Evolutionary conservation across 2,329 filamentous ascomycete genomes (phyloP), one percentile per base, ranked within the genome.

Genomic region (Scedosporium minutisporum): DNA sequence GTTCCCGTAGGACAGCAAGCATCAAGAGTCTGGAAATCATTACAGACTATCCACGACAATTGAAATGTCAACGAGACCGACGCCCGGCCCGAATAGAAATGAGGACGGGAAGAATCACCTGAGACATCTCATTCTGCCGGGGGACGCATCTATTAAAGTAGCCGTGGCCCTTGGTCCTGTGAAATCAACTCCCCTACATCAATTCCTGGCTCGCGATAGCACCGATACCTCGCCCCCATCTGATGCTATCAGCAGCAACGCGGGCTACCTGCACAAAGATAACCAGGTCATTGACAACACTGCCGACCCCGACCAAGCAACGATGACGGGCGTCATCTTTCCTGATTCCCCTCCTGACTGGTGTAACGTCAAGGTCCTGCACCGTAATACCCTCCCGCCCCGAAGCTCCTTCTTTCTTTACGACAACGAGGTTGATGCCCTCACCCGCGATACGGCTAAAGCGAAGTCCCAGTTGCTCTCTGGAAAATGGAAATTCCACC

Each of bases 301-400:
- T 14, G 4, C 23, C 21, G 23, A 18, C 21, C 46, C 46, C 46
- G 21, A 41, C 55, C 33, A 7, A 27, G 10, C 25, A 3, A 41
- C 27, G 46, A 61, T 33, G 23, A 27, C 48, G 18, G 48, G 29
- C 29, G 21, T 10, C 12, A n/a, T 21, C 27, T 66, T 65, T 46
- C 67, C 66, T 18, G 61, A 69, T 7, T 63, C 67, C 7, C 58
- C 71, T 4, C 83, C 83, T 0, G 84, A 87, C 69, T 87, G 84
- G 83, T 83, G 78, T 70, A 87, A 87, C 66, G 76, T 86, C 63
- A 69, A 77, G 3, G 75, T 87, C 33, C 75, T 87, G 16, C 85
- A 87, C 69, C 80, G 79, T 65, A 85, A 85, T 66, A 84, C 82
- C 1, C 75, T 87, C 5, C 74, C 81, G 7, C 80, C 83, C 4